These are phyloP conservation scores for Eucalyptus cloeziana DNA, from an alignment of 345 rosid genomes.

Conservation along the genomic window DNA sequence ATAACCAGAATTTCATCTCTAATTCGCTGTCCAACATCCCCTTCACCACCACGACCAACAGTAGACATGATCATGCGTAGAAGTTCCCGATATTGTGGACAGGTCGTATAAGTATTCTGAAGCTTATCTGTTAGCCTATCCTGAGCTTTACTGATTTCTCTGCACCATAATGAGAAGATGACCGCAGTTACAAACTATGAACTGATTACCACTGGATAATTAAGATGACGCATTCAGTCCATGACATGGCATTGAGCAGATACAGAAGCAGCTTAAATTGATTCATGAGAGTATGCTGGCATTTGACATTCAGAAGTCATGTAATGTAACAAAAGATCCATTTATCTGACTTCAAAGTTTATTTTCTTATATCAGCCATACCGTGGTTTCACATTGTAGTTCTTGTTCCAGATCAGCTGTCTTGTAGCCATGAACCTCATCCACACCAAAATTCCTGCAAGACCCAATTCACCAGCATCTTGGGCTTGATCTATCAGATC, in stretches of 20 bases:
- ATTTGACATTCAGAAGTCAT: neutral
- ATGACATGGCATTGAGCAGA: neutral
- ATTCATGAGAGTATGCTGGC: neutral
- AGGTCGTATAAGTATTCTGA: slow-evolving; percentile 41
- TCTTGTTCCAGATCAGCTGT: slow-evolving; percentile 98
- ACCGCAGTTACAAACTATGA: neutral
- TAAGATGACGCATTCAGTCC: neutral
- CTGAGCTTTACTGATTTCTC: slow-evolving; percentile 96
- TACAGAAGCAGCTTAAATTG: neutral
- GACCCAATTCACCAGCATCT: slow-evolving; percentile 64
- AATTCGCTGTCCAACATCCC: slow-evolving; percentile 99
- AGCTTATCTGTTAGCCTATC: slow-evolving; percentile 84
- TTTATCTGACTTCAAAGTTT: neutral
- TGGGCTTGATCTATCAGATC: slow-evolving; percentile 77
- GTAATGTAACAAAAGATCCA: neutral
- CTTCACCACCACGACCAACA: slow-evolving; percentile 99
- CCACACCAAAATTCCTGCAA: slow-evolving; percentile 95
- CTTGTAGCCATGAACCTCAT: slow-evolving; percentile 99
- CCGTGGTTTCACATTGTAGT: slow-evolving; percentile 99
- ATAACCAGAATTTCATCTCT: slow-evolving; percentile 95
- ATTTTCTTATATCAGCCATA: slow-evolving; percentile 8
- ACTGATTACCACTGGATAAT: neutral
- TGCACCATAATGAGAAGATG: slow-evolving; percentile 11
- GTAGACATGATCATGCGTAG: slow-evolving; percentile 85
- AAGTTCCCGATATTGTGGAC: slow-evolving; percentile 66